These are phyloP conservation scores for Talaromyces nanjingensis DNA, from an alignment of 495 filamentous ascomycete genomes.

Conservation along the genomic window DNA sequence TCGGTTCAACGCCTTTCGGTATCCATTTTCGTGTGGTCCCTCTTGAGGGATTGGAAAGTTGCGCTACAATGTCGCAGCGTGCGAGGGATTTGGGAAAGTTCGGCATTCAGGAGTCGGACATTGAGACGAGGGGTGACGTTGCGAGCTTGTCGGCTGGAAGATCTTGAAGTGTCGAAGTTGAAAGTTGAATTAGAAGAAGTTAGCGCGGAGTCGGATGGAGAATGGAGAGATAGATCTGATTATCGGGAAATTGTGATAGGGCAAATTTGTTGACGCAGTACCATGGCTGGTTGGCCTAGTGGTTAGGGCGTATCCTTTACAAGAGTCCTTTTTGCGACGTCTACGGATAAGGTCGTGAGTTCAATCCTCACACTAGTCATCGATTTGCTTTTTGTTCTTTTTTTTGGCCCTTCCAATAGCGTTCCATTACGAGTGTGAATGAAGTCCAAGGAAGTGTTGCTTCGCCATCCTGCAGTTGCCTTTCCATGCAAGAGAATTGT, in stretches of 20 bases:
- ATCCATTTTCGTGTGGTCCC: neutral
- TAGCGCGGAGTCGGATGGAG: neutral
- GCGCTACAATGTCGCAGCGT: conserved; percentile 2
- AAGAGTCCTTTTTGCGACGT: neutral
- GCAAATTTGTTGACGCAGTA: neutral
- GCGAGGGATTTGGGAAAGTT: neutral
- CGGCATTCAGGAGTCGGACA: conserved; percentile 5
- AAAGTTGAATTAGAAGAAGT: neutral
- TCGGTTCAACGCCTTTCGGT: neutral
- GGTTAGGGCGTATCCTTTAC: conserved; percentile 4
- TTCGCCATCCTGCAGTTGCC: too few relatives aligned
- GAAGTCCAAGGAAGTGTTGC: too few relatives aligned
- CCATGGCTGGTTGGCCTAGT: neutral
- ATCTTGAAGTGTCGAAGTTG: neutral
- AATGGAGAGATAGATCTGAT: neutral
- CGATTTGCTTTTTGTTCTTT: neutral
- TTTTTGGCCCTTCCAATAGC: neutral
- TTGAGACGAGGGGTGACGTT: neutral
- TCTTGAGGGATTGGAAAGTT: neutral
- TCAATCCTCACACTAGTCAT: neutral
- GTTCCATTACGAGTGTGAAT: too few relatives aligned
- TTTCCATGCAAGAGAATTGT: too few relatives aligned
- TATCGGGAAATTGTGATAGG: neutral
- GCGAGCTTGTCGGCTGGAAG: neutral
- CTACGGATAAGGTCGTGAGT: conserved; percentile 2